Evolutionary conservation across 2,329 filamentous ascomycete species (phyloP).

Genomic region (Alternaria infectoria): DNA sequence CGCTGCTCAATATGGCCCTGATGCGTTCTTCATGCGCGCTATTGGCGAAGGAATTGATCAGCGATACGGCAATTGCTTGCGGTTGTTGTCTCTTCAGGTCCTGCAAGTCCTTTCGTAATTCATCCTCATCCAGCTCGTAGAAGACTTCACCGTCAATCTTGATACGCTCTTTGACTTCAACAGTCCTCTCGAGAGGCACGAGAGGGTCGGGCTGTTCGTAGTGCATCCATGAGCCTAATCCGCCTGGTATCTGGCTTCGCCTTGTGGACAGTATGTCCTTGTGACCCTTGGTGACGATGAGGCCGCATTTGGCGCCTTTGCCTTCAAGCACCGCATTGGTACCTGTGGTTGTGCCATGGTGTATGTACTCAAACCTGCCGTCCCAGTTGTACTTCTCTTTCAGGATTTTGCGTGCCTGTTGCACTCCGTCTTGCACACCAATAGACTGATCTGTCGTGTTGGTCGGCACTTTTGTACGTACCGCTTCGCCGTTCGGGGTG

Average conservation of each 20-base stretch:
- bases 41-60: constrained; percentile 58
- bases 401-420: constrained; percentile 50
- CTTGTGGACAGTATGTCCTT: constrained; percentile 57
- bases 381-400: constrained; percentile 50
- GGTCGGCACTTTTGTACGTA: constrained; percentile 56
- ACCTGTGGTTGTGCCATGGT: constrained; percentile 58
- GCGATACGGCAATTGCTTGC: constrained; percentile 55
- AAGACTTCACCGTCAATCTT: constrained; percentile 52
- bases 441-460: constrained; percentile 56
- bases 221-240: constrained; percentile 58
- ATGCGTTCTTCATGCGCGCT: constrained; percentile 52
- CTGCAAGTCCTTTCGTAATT: constrained; percentile 48
- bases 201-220: constrained; percentile 56
- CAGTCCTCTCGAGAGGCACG: constrained; percentile 56
- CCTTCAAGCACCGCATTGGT: constrained; percentile 60
- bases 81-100: constrained; percentile 50
- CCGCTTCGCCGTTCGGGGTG: constrained; percentile 52
- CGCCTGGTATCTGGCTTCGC: constrained; percentile 59
- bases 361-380: constrained; percentile 57
- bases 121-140: constrained; percentile 48
- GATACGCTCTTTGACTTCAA: constrained; percentile 55
- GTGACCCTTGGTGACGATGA: constrained; percentile 58
- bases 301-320: constrained; percentile 56
- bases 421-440: constrained; percentile 55
- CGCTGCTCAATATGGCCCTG: constrained; percentile 49